These are phyloP conservation scores for Trichoderma simmonsii DNA, from an alignment of 2,329 filamentous ascomycete genomes.

Conservation along the genomic window DNA sequence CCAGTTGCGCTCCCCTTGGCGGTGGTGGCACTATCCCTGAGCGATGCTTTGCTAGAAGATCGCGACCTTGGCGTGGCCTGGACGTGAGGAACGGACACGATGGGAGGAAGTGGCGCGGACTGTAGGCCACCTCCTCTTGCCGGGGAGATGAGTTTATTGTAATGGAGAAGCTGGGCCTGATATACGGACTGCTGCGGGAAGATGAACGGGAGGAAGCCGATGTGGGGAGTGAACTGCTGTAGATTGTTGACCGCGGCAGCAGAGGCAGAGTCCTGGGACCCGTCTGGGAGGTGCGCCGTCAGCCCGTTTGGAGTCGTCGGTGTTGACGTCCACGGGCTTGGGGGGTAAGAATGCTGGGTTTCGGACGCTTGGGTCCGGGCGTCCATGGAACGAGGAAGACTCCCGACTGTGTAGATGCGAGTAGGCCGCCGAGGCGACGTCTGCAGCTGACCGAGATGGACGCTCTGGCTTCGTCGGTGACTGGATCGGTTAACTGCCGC, in stretches of 20 bases:
- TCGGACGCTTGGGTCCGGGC: constrained; percentile 37
- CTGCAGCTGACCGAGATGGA: constrained; percentile 5
- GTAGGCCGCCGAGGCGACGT: constrained; percentile 17
- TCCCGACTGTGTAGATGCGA: constrained; percentile 14
- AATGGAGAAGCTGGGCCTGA: constrained; percentile 61
- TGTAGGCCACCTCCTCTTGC: constrained; percentile 54
- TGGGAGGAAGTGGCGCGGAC: constrained; percentile 52
- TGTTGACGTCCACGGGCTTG: constrained; percentile 32
- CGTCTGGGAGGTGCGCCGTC: constrained; percentile 30
- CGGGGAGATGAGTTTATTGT: constrained; percentile 63
- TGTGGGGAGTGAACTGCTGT: constrained; percentile 38
- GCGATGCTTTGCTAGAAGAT: constrained; percentile 59
- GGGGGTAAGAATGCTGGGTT: constrained; percentile 38
- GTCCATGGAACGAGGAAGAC: constrained; percentile 37
- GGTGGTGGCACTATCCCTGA: constrained; percentile 46
- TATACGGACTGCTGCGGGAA: constrained; percentile 58
- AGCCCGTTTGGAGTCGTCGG: constrained; percentile 27
- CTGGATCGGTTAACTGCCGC: constrained; percentile 1
- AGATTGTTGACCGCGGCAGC: constrained; percentile 29
- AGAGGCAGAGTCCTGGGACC: constrained; percentile 30
- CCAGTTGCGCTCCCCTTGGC: constrained; percentile 48
- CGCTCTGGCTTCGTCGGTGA: constrained; percentile 12
- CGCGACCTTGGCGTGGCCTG: constrained; percentile 56
- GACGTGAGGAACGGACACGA: constrained; percentile 54
- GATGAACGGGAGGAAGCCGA: constrained; percentile 56